Evolutionary conservation across 768 basidiomycete genomes (phyloP), one percentile per base, ranked within the genome.

Genomic region (Rubroboletus satanas): DNA sequence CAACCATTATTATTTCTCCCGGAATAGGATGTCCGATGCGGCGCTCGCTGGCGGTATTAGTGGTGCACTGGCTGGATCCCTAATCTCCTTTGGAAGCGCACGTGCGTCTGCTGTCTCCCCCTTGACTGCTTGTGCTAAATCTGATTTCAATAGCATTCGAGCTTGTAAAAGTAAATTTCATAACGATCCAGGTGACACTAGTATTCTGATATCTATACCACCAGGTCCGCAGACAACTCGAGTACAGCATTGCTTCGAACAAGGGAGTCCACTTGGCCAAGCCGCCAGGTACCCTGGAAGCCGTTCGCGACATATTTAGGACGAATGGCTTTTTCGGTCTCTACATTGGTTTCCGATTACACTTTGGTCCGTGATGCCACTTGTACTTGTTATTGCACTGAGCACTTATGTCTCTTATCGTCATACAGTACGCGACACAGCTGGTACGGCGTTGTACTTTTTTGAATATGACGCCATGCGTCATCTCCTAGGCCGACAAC

Each of bases 381-480:
- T 52, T 5, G 35, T 49, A 15, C 17, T 31, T 23, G 11, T 44
- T 26, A 41, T 49, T 44, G 33, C 26, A 28, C 36, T 64, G 26
- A 55, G n/a, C 6, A 37, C 38, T 23, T 4, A 57, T 18, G 6
- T 31, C 45, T 58, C 55, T 49, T 54, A 46, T 51, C 32, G 17
- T 51, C 10, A 48, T 58, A 35, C 63, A 93, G 90, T 93, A 49
- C 87, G 94, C 54, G 94, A 98, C 70, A 95, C 92, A 28, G 71
- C 82, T 44, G 94, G 93, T 45, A 96, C 95, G 12, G 88, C 87
- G 5, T 75, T 97, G 18, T 98, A 98, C 69, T 98, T 98, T 70
- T 79, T 92, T 35, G 93, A 95, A 67, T 97, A 98, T 67, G 94
- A 98, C 66, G 87, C 88, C 17, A 83, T 96, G 81, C 84, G 94